A percentile compares a stretch with the other conserved stretches of the same genome.
Conservation (phyloP, 192 early-diverging fungal species). For the Chytriomyces confervae region DNA sequence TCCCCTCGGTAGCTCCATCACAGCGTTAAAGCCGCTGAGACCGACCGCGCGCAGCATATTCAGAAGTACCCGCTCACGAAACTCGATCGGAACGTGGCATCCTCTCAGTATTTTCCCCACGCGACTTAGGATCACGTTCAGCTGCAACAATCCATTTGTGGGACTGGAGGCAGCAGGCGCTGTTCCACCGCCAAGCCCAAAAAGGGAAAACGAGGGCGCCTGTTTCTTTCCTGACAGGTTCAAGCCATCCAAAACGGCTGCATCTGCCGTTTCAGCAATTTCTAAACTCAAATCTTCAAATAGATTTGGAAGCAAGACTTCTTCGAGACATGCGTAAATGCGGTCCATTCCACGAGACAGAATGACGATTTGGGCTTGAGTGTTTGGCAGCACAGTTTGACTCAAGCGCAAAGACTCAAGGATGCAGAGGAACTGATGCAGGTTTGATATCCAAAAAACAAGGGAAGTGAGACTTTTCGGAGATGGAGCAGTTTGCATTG, state of each 20-base stretch:
- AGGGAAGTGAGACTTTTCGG: background rate
- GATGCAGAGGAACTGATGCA: background rate
- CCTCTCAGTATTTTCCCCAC: background rate
- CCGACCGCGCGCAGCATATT: background rate
- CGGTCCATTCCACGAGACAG: background rate
- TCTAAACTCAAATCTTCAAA: background rate
- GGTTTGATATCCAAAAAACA: background rate
- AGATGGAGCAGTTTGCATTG: background rate
- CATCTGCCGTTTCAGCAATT: background rate
- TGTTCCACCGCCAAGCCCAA: too few relatives aligned
- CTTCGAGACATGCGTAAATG: background rate
- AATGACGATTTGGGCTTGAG: background rate
- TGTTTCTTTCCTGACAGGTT: background rate
- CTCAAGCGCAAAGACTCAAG: background rate
- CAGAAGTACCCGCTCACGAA: background rate
- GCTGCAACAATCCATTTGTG: background rate
- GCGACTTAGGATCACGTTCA: background rate
- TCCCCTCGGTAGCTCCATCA: background rate
- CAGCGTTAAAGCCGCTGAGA: background rate
- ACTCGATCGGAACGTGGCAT: background rate
- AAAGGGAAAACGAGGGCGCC: too few relatives aligned
- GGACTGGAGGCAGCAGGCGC: background rate
- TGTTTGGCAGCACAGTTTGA: background rate
- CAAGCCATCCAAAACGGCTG: background rate
- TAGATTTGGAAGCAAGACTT: background rate